Conservation (phyloP, 2,329 filamentous ascomycete genomes). For the Lecanoromycetidae sp. region DNA sequence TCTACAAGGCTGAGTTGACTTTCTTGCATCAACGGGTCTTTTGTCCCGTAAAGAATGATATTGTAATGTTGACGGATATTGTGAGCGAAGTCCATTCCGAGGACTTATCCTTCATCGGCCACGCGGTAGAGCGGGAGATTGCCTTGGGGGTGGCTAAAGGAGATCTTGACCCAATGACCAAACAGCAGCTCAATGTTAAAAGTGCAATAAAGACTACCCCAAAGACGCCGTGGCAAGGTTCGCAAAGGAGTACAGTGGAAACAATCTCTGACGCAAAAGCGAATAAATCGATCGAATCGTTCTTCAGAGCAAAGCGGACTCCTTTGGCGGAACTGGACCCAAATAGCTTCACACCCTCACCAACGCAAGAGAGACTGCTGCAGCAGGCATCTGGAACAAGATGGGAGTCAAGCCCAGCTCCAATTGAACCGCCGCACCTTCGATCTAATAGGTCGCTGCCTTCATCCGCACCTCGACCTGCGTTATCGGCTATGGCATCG, state of each 20-base stretch:
- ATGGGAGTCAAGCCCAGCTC: constrained; percentile 13
- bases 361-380: constrained; percentile 49
- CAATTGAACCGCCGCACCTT: neutral
- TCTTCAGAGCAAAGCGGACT: constrained; percentile 52
- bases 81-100: constrained; percentile 51
- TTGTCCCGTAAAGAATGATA: constrained; percentile 56
- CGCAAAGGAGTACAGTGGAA: constrained; percentile 29
- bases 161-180: constrained; percentile 82
- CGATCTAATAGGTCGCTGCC: constrained; percentile 3
- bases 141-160: constrained; percentile 66
- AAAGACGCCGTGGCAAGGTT: constrained; percentile 15
- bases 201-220: constrained; percentile 23
- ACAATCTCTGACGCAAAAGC: constrained; percentile 40
- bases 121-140: constrained; percentile 53
- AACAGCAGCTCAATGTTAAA: constrained; percentile 44
- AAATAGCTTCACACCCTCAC: constrained; percentile 55
- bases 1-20: constrained; percentile 77
- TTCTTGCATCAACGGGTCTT: constrained; percentile 94
- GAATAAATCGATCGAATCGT: constrained; percentile 49
- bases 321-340: constrained; percentile 57
- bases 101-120: constrained; percentile 71
- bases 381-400: constrained; percentile 31
- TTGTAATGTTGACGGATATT: constrained; percentile 65
- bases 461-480: neutral
- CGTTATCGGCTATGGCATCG: neutral